Base-by-base conservation (phyloP, 257 asterid genomes). In the Nicotiana undulata region DNA sequence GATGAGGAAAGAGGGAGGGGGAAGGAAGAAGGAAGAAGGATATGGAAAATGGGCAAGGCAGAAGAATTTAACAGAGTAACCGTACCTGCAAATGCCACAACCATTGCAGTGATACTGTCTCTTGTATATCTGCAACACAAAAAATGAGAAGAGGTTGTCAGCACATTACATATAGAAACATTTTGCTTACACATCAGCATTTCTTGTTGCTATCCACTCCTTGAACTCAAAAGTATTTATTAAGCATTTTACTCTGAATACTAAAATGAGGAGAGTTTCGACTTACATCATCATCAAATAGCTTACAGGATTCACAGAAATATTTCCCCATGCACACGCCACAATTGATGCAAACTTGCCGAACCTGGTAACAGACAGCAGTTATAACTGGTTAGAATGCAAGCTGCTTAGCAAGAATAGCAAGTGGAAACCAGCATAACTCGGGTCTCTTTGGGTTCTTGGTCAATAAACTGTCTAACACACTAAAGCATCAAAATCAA, bases 21-120 rank as follows among this genome's bases (percentile, higher is more conserved):
- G 9, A 9, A 34, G 1, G 40, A 34, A 34, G 46, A 8, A 40
- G 58, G 22, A 77, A 37, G 51, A 68, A 51, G 18, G 52, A 63
- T n/a, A 40, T 26, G 76, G 32, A 56, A 52, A 70, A 77, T 16
- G 17, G 17, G 61, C 4, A 74, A 46, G 79, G 79, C 44, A 24
- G 10, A 28, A 12, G 10, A 74, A 74, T 74, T 49, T 74, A 80
- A 8, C 29, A 0, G 32, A 56, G 67, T 22, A 76, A 81, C 56
- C 9, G 31, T 87, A 93, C 98, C 98, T 90, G 94, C 98, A 94
- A 56, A 94, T 94, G 85, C 98, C 98, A 78, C 98, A 94, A 22
- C 92, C 96, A 49, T 86, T 76, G 66, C 98, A 94, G 79, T 94
- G 98, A 66, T 85, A 93, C 90, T 94, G 98, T 79, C 84, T 82